Base-by-base conservation (phyloP, 441 rosid genomes). In the Syzygium malaccense region DNA sequence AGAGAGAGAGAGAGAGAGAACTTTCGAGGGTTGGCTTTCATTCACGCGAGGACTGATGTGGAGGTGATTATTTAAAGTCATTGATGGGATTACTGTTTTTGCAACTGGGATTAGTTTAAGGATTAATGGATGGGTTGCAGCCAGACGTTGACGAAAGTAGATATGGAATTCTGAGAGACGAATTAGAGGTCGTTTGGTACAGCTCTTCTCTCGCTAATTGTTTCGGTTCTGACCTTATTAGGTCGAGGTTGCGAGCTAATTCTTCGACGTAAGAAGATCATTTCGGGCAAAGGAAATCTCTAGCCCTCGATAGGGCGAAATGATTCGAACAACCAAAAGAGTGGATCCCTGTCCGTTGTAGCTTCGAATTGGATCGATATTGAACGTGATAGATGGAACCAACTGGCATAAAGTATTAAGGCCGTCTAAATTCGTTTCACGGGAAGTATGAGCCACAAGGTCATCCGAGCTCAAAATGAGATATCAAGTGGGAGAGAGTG, bases 361-460 rank as follows among this genome's bases (percentile, higher is more conserved):
- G 30, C 18, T 62, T n/a, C n/a, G 33, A n/a, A n/a, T 62, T 1
- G 71, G 18, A 62, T 30, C 18, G 30, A n/a, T n/a, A 6, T n/a
- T n/a, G 10, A 62, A 2, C 14, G 71, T 0, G 5, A 62, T 37
- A 9, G 9, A 14, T 3, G 19, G 33, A 62, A n/a, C 1, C 1
- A 0, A 14, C 11, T n/a, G n/a, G 10, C 20, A 7, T 14, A 30
- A 62, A 17, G 10, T 0, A 62, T 14, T 14, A 62, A 30, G 2
- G 19, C 33, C 4, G 0, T 62, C 19, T 14, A 62, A 62, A 62
- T 62, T 62, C 68, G 3, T 62, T n/a, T 62, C 2, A 14, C 7
- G 9, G 8, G 0, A 62, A 62, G 0, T n/a, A 28, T 0, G 68
- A n/a, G 0, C 28, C 19, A n/a, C 1, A 8, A 14, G 33, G 2